phyloP scores from a whole-genome alignment of 83 land plant genomes.

The Picea mariana region DNA sequence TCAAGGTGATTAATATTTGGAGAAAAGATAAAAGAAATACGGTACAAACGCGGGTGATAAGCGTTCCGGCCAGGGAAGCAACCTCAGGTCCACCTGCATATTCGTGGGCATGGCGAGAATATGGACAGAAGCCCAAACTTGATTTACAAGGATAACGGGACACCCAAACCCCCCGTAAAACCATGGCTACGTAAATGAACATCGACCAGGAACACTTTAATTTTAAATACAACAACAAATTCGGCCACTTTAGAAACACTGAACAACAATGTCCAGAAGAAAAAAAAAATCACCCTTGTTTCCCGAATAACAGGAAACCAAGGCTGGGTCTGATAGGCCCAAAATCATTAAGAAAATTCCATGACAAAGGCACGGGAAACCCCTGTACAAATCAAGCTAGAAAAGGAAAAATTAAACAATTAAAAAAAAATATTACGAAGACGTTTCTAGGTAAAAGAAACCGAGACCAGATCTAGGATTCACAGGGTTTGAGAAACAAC shows the following conservation, averaged over 20 bases:
- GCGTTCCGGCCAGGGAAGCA: no score
- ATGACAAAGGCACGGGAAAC: not conserved
- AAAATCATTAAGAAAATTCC: not conserved
- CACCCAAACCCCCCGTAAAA: not conserved
- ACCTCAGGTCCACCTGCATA: no score
- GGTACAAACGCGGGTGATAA: no score
- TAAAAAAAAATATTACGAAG: no score
- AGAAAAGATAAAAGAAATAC: no score
- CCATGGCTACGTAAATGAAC: conserved; percentile 18
- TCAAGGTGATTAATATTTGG: no score
- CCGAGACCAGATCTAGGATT: no score
- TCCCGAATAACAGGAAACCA: conserved; percentile 67
- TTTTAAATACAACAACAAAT: conserved; percentile 26
- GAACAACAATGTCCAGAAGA: conserved; percentile 48
- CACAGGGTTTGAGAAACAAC: no score
- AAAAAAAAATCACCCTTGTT: conserved; percentile 36
- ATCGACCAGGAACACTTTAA: conserved; percentile 36
- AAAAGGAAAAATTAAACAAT: no score
- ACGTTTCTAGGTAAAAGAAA: no score
- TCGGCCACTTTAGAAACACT: conserved; percentile 43
- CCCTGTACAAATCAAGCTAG: no score
- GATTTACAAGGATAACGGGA: not conserved
- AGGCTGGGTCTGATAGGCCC: conserved; percentile 12
- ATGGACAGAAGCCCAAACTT: not conserved
- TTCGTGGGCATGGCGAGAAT: no score